phyloP scores from a whole-genome alignment of 257 asterid species.

The Solanum sejunctum region DNA sequence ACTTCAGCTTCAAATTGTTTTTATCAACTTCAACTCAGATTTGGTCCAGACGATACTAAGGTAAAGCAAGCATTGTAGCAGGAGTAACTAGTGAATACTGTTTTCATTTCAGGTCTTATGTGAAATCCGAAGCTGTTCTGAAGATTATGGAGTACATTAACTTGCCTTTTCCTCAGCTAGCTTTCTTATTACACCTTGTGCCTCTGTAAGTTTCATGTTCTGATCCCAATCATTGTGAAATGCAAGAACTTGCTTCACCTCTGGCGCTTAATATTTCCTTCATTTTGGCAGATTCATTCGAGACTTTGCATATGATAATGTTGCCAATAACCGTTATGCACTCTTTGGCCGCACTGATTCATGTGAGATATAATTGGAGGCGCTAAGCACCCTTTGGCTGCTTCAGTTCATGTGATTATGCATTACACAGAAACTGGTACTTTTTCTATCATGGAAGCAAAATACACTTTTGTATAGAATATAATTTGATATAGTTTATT shows the following conservation, averaged over 20 bases:
- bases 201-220: slow-evolving; percentile 52
- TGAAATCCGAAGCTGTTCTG: slow-evolving; percentile 84
- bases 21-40: background rate
- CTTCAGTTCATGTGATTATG: slow-evolving; percentile 41
- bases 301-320: slow-evolving; percentile 59
- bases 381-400: slow-evolving; percentile 44
- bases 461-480: background rate
- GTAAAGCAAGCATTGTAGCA: background rate
- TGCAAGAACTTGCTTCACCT: background rate
- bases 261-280: slow-evolving; percentile 2
- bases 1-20: background rate
- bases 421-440: background rate
- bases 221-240: background rate
- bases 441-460: slow-evolving; percentile 8
- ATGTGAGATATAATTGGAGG: slow-evolving; percentile 44
- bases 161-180: slow-evolving; percentile 78
- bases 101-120: slow-evolving; percentile 49
- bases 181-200: slow-evolving; percentile 51
- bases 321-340: slow-evolving; percentile 75
- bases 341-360: slow-evolving; percentile 79
- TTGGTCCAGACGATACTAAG: background rate
- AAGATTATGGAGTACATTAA: slow-evolving; percentile 81
- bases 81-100: background rate
- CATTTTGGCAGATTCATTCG: slow-evolving; percentile 59
- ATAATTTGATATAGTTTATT: background rate